phyloP scores from a whole-genome alignment of 106 monocot species.

The Posidonia australis region DNA sequence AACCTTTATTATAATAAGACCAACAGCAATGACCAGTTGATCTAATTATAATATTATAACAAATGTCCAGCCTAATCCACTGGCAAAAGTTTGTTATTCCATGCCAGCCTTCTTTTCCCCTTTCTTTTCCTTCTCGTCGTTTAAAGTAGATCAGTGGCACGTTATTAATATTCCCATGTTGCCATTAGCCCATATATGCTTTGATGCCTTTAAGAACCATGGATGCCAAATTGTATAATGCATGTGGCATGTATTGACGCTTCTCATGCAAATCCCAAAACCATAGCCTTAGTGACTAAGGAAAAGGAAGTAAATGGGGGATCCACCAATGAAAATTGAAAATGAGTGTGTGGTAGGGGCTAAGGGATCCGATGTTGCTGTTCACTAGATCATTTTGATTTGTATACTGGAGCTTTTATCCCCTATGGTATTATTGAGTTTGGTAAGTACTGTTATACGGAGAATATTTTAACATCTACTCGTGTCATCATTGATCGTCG shows the following conservation, averaged over 20 bases:
- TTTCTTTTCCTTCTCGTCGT: not conserved
- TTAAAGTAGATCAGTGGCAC: not conserved
- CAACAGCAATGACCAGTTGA: too few species aligned
- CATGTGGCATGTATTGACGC: not conserved
- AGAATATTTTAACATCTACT: too few species aligned
- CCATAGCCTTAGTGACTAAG: not conserved
- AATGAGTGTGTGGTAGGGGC: not conserved
- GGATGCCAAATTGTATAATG: conserved; percentile 4
- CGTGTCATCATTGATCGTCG: too few species aligned
- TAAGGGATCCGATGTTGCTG: too few species aligned
- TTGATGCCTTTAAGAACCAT: not conserved
- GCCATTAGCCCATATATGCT: not conserved
- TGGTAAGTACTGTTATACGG: too few species aligned
- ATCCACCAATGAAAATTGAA: not conserved
- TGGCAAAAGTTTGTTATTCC: not conserved
- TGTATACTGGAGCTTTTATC: too few species aligned
- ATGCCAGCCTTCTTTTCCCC: not conserved
- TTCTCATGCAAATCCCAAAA: not conserved
- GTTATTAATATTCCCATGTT: not conserved
- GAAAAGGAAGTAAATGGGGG: not conserved
- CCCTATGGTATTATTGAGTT: too few species aligned
- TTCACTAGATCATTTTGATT: too few species aligned
- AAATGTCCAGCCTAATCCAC: not conserved
- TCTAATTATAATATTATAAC: not conserved
- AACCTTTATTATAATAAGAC: too few species aligned